Conservation (phyloP, 2,329 filamentous ascomycete genomes). For the Leptographium procerum region DNA sequence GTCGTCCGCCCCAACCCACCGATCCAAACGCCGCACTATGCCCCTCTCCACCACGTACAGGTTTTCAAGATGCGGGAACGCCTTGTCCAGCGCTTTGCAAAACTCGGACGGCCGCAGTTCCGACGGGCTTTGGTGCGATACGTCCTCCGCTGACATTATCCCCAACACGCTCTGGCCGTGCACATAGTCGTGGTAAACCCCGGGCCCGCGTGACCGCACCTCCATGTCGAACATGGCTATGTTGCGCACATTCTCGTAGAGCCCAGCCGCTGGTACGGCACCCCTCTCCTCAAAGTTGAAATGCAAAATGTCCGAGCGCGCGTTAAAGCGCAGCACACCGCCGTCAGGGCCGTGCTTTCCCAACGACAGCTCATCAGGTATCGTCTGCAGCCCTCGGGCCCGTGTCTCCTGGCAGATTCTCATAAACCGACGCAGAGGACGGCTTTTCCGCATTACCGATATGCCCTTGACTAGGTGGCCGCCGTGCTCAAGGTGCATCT, state of each 20-base stretch:
- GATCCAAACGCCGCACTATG: background rate
- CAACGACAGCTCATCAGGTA: slow-evolving; percentile 11
- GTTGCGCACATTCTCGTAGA: slow-evolving; percentile 3
- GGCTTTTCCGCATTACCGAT: background rate
- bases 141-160: background rate
- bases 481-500: background rate
- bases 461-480: background rate
- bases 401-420: slow-evolving; percentile 10
- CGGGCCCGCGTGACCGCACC: slow-evolving; percentile 1
- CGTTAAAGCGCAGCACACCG: slow-evolving; percentile 8
- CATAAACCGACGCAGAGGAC: slow-evolving; percentile 5
- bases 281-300: slow-evolving; percentile 1
- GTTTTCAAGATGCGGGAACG: slow-evolving; percentile 7
- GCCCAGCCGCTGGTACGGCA: background rate
- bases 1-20: slow-evolving; percentile 3
- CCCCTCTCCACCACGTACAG: slow-evolving; percentile 10
- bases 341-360: background rate
- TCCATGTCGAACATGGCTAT: slow-evolving; percentile 4
- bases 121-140: slow-evolving; percentile 2
- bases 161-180: background rate
- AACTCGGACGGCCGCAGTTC: slow-evolving; percentile 2
- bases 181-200: slow-evolving; percentile 1
- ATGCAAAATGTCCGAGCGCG: slow-evolving; percentile 8
- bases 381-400: slow-evolving; percentile 1
- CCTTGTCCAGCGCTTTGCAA: background rate